These are phyloP conservation scores for Meyerozyma elateridarum DNA, from an alignment of 1,139 yeast species.

Conservation along the genomic window DNA sequence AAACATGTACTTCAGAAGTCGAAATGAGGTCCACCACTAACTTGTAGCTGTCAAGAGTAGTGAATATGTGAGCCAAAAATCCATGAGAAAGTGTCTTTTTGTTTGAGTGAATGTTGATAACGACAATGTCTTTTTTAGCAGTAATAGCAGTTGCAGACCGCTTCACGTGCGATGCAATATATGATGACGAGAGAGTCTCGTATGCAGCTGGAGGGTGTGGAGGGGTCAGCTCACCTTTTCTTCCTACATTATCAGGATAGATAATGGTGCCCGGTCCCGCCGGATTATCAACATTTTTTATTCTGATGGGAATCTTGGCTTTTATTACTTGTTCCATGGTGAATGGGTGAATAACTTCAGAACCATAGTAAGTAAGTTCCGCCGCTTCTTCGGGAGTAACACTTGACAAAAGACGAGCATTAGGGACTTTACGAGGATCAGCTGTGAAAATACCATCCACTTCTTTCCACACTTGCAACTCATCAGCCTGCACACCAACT, in stretches of 20 bases:
- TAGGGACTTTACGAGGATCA: conserved; percentile 92
- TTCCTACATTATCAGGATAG: conserved; percentile 82
- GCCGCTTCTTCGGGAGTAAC: conserved; percentile 99
- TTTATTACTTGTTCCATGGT: conserved; percentile 98
- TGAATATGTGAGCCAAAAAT: conserved; percentile 84
- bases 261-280: conserved; percentile 86
- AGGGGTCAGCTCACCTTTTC: conserved; percentile 84
- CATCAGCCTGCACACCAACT: conserved; percentile 88
- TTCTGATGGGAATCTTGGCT: conserved; percentile 93
- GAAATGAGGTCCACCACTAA: conserved; percentile 93
- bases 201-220: conserved; percentile 90
- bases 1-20: conserved; percentile 95
- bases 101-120: conserved; percentile 88
- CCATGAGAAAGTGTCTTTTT: conserved; percentile 93
- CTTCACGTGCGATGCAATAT: conserved; percentile 46
- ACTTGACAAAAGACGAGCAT: conserved; percentile 76
- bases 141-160: conserved; percentile 97
- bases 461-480: conserved; percentile 96
- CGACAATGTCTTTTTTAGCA: conserved; percentile 88
- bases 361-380: conserved; percentile 93
- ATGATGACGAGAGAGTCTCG: conserved; percentile 44
- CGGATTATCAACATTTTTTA: conserved; percentile 93
- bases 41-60: conserved; percentile 77
- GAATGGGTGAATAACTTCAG: conserved; percentile 97
- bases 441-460: conserved; percentile 99